A percentile compares a stretch with the other conserved stretches of the same genome.
Conservation (phyloP, 495 filamentous ascomycete genomes). For the Penicillium dipodomyicola region DNA sequence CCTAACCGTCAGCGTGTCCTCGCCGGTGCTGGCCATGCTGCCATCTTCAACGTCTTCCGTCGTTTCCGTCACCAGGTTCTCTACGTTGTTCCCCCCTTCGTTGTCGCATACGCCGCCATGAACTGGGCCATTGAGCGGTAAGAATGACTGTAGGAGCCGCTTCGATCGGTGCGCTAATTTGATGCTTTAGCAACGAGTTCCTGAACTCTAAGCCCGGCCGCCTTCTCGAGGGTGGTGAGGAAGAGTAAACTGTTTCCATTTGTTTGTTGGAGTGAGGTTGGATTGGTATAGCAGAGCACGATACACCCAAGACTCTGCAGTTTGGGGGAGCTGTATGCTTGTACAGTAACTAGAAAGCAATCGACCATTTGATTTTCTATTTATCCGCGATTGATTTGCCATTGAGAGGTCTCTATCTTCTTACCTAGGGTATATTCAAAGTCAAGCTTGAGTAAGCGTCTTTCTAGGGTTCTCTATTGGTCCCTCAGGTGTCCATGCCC, state of each 20-base stretch:
- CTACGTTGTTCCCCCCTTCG: slow-evolving; percentile 76
- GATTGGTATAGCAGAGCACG: slow-evolving; percentile 22
- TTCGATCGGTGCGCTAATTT: not conserved
- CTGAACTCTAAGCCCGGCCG: slow-evolving; percentile 89
- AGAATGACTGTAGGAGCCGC: slow-evolving; percentile 11
- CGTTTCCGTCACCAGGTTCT: slow-evolving; percentile 65
- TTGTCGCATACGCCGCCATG: slow-evolving; percentile 73
- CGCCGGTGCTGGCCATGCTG: slow-evolving; percentile 58
- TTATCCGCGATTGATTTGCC: slow-evolving; percentile 13
- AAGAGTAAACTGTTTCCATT: slow-evolving; percentile 36
- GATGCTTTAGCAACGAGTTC: slow-evolving; percentile 70
- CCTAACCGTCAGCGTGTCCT: slow-evolving; percentile 65
- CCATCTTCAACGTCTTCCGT: slow-evolving; percentile 64
- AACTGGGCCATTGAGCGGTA: slow-evolving; percentile 86
- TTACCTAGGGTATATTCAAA: slow-evolving; percentile 3
- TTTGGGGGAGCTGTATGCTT: slow-evolving; percentile 32
- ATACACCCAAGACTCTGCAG: slow-evolving; percentile 14
- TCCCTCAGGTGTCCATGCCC: slow-evolving; percentile 1
- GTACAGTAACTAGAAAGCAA: slow-evolving; percentile 54
- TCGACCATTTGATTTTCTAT: slow-evolving; percentile 37
- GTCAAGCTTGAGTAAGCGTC: slow-evolving; percentile 18
- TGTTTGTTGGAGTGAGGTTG: slow-evolving; percentile 14
- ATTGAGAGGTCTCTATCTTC: not conserved
- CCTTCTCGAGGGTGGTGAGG: slow-evolving; percentile 38
- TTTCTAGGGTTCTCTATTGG: slow-evolving; percentile 24